These are phyloP conservation scores for Epicoccum sorghinum DNA, from an alignment of 2,329 filamentous ascomycete species.

Conservation along the genomic window DNA sequence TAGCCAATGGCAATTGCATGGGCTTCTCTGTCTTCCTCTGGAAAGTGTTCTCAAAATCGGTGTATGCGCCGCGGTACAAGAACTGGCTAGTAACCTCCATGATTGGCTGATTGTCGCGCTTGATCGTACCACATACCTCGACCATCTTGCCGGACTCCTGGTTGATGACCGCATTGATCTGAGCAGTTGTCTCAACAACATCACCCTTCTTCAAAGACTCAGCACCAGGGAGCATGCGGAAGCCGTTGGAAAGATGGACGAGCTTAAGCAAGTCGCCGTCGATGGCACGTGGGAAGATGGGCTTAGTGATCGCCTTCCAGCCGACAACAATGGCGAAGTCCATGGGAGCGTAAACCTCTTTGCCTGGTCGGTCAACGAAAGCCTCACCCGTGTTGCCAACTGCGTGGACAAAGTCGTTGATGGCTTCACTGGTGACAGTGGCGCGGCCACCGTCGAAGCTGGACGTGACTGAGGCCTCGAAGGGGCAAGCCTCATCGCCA, in stretches of 20 bases:
- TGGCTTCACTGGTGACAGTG: slow-evolving; percentile 86
- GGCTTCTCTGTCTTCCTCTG: slow-evolving; percentile 95
- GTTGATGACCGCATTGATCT: slow-evolving; percentile 97
- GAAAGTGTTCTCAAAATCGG: slow-evolving; percentile 97
- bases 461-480: slow-evolving; percentile 83
- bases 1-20: slow-evolving; percentile 87
- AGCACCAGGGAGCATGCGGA: slow-evolving; percentile 97
- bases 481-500: slow-evolving; percentile 80
- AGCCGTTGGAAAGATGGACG: slow-evolving; percentile 94
- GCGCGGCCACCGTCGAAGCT: slow-evolving; percentile 89
- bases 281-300: slow-evolving; percentile 95
- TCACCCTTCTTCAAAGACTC: slow-evolving; percentile 96
- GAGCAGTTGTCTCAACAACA: slow-evolving; percentile 87
- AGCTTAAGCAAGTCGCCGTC: slow-evolving; percentile 96
- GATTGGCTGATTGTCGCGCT: slow-evolving; percentile 78
- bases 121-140: slow-evolving; percentile 97
- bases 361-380: slow-evolving; percentile 93
- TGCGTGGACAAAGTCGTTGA: slow-evolving; percentile 98
- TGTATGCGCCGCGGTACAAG: slow-evolving; percentile 91
- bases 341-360: slow-evolving; percentile 95
- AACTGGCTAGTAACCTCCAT: slow-evolving; percentile 99
- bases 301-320: slow-evolving; percentile 99
- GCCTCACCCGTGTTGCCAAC: slow-evolving; percentile 98
- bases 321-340: slow-evolving; percentile 98
- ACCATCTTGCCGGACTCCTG: slow-evolving; percentile 99